Evolutionary conservation across 768 basidiomycete species (phyloP), one percentile per base, ranked within the genome.

Genomic region (Lactarius sp.): DNA sequence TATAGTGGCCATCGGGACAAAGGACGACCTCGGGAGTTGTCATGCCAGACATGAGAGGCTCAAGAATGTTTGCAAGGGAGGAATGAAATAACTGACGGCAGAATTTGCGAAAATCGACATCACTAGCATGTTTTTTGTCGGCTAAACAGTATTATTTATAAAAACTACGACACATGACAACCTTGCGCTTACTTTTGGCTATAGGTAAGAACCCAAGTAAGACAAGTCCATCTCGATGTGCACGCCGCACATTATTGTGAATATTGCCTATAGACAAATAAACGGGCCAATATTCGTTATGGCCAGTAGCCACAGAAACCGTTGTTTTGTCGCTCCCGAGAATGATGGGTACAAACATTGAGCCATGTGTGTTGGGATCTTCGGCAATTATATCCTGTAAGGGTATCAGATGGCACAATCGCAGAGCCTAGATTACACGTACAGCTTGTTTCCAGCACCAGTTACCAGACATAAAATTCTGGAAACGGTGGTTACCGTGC

Each of bases 1-100:
- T 70, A 61, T 65, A 76, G 52, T 78, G 75, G 0, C 75, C 73
- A 69, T 78, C 75, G 2, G 74, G 69, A 59, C 74, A 78, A 0
- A 53, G 5, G 4, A 44, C 42, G 18, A 44, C 18, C 42, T 44
- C 6, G 1, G 69, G 70, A 2, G 31, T 66, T 0, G 61, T 64
- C 72, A 71, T 72, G 2, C 18, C 41, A 37, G 58, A 34, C 14
- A 63, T 61, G 3, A 71, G 56, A 3, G 18, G 18, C 18, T 18
- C 3, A 16, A 44, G 9, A 2, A 44, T 16, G 0, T 7, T 2
- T 6, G 5, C 42, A 0, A 3, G 63, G 53, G 0, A 22, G n/a
- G 4, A 1, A 41, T 71, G 71, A 50, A 66, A 71, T 2, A 71
- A 59, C 12, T 70, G 69, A 1, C 54, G 49, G 6, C 65, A n/a